Evolutionary conservation across 331 rosid species (phyloP), one percentile per base, ranked within the genome.

Genomic region (Saraca asoca): DNA sequence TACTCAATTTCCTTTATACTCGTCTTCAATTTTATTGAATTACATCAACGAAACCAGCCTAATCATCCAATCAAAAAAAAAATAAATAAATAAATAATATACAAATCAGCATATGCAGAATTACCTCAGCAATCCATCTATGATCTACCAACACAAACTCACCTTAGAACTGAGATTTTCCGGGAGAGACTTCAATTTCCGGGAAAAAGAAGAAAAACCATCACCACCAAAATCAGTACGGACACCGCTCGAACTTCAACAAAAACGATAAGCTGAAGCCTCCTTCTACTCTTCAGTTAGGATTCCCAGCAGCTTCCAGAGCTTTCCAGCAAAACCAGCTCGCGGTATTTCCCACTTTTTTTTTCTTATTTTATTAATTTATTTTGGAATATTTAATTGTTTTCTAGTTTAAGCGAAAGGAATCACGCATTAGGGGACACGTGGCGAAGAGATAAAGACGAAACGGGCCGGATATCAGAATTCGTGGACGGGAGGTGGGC

Each of bases 401-500:
- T 69, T 63, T 57, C 68, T 62, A 9, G 59, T 64, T 29, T 58
- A 33, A 42, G 58, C 7, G 6, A 71, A 67, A 53, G 62, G 72
- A 35, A 56, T 78, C 75, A 66, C 70, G 63, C 6, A 64, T 6
- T 34, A 17, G 41, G 24, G 5, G 87, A 74, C 92, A 83, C 92
- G 89, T 83, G 92, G 87, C 71, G 59, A 7, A 15, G 7, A 35
- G 72, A 71, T 75, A 67, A 10, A 70, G 38, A 1, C 3, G 31
- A 24, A 24, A 24, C 31, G 31, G 31, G 31, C 31, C 3, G 3
- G 77, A 73, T 59, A 72, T 82, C 65, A 79, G 80, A 86, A 79
- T 58, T 86, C 87, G 88, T 86, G 92, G 92, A 79, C 38, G 79
- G 51, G 79, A 83, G 82, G 17, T 14, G 78, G 71, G 74, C 58